These are phyloP conservation scores for Suhomyces canberraensis DNA, from an alignment of 805 yeast species.

Conservation along the genomic window DNA sequence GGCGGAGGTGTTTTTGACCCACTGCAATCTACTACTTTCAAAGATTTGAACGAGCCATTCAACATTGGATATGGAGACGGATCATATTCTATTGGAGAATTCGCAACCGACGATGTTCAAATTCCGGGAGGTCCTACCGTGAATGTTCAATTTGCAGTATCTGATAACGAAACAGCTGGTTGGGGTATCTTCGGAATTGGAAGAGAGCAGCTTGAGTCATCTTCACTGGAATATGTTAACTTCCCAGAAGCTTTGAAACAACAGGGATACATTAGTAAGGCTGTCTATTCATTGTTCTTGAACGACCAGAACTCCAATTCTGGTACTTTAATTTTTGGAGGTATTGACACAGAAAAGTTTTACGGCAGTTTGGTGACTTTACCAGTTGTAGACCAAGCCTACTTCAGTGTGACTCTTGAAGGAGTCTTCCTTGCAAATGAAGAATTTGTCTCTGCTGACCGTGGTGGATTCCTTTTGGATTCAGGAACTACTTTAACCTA, in stretches of 20 bases:
- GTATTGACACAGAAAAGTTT: constrained; percentile 18
- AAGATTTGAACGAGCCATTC: constrained; percentile 4
- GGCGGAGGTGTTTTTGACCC: constrained; percentile 9
- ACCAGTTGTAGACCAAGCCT: constrained; percentile 1
- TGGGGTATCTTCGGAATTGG: constrained; percentile 7
- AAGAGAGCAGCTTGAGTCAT: background rate
- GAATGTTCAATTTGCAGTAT: constrained; percentile 8
- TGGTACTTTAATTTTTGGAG: constrained; percentile 22
- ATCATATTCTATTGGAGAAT: constrained; percentile 6
- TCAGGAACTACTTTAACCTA: constrained; percentile 7
- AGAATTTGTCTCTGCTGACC: background rate
- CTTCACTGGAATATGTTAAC: constrained; percentile 3
- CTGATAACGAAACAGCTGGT: background rate
- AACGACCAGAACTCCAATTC: constrained; percentile 2
- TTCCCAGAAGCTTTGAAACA: constrained; percentile 10
- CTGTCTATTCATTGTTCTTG: constrained; percentile 16
- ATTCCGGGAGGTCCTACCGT: constrained; percentile 4
- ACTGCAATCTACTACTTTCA: constrained; percentile 7
- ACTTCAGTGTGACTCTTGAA: background rate
- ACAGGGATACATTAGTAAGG: constrained; percentile 9
- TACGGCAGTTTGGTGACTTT: constrained; percentile 9
- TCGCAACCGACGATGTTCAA: constrained; percentile 5
- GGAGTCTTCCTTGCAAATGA: background rate
- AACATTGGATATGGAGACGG: constrained; percentile 6
- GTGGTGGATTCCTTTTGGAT: constrained; percentile 5